Conservation (phyloP, 1,139 yeast species). For the Kazachstania sp. region DNA sequence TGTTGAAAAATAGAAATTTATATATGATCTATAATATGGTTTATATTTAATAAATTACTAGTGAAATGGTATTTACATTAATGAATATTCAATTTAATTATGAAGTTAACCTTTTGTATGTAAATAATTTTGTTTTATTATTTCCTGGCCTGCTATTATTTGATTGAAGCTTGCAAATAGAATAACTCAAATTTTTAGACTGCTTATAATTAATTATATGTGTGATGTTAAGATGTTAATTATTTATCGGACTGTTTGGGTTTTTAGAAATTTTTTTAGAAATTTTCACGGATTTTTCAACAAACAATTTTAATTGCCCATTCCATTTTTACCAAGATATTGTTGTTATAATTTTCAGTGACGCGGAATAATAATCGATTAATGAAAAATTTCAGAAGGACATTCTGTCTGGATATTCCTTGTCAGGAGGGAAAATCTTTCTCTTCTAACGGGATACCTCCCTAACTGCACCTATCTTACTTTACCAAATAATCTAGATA, state of each 20-base stretch:
- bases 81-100: too few species aligned
- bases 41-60: background rate
- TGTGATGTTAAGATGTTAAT: background rate
- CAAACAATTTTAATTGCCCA: background rate
- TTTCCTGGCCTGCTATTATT: too few species aligned
- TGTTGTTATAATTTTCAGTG: too few species aligned
- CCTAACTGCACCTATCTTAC: too few species aligned
- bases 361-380: too few species aligned
- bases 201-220: background rate
- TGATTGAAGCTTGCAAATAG: background rate
- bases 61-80: background rate
- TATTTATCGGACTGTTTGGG: background rate
- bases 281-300: background rate
- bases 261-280: background rate
- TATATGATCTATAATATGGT: background rate
- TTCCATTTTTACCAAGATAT: too few species aligned
- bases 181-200: background rate
- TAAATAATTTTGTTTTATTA: too few species aligned
- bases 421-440: too few species aligned
- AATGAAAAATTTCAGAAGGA: too few species aligned
- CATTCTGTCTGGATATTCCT: too few species aligned
- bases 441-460: too few species aligned
- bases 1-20: constrained; percentile 37
- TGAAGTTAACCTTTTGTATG: background rate
- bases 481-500: too few species aligned